A percentile compares a stretch with the other conserved stretches of the same genome.
Conservation (phyloP, 2,329 filamentous ascomycete species). For the Colletotrichum chrysophilum region DNA sequence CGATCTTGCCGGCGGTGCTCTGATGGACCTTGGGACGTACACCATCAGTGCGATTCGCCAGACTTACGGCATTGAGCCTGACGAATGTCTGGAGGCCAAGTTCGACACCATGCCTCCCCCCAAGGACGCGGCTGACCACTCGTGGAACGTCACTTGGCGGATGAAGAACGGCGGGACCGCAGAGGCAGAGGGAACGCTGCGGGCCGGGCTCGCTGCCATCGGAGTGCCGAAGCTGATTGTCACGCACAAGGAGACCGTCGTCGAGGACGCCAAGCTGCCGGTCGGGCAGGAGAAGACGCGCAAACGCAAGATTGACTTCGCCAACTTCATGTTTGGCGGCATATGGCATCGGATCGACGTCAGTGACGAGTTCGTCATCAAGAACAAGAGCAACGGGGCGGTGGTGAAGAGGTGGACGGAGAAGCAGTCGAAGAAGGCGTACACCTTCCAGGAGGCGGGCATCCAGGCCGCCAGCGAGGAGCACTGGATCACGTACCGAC, state of each 20-base stretch:
- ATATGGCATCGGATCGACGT: constrained; percentile 41
- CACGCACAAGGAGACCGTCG: constrained; percentile 16
- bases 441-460: constrained; percentile 38
- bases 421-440: constrained; percentile 34
- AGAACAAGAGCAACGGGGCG: constrained; percentile 22
- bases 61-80: constrained; percentile 43
- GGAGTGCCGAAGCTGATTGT: constrained; percentile 27
- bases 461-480: constrained; percentile 33
- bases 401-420: constrained; percentile 28
- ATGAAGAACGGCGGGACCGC: constrained; percentile 45
- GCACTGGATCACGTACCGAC: constrained; percentile 49
- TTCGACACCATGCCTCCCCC: constrained; percentile 30
- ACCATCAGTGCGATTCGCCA: constrained; percentile 39
- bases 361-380: constrained; percentile 37
- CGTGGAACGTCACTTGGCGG: constrained; percentile 38
- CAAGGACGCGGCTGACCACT: constrained; percentile 36
- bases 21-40: constrained; percentile 48
- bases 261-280: constrained; percentile 21
- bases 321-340: constrained; percentile 29
- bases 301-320: constrained; percentile 31
- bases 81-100: constrained; percentile 38
- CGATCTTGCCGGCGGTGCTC: constrained; percentile 44
- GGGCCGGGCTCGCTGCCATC: not conserved
- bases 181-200: constrained; percentile 32
- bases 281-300: constrained; percentile 27